phyloP scores from a whole-genome alignment of 495 filamentous ascomycete genomes.

The Aspergillus sclerotioniger region DNA sequence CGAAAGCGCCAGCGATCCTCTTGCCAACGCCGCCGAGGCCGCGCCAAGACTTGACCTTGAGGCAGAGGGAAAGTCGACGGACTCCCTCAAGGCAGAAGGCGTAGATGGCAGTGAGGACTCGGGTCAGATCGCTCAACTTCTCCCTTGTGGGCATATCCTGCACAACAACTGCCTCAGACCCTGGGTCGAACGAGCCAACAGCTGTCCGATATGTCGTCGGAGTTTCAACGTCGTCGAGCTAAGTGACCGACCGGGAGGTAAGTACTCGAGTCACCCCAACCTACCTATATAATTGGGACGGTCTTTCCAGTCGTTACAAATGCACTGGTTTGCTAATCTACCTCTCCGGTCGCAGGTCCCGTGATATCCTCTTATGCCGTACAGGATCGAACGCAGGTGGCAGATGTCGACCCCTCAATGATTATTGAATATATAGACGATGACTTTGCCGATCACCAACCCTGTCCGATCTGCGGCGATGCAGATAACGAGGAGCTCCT shows the following conservation, averaged over 20 bases:
- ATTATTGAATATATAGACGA: slow-evolving; percentile 72
- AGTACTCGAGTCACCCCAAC: slow-evolving; percentile 26
- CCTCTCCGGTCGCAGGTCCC: slow-evolving; percentile 51
- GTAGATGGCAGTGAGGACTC: slow-evolving; percentile 38
- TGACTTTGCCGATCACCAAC: slow-evolving; percentile 57
- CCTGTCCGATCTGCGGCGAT: slow-evolving; percentile 77
- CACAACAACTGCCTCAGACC: slow-evolving; percentile 89
- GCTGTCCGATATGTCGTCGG: slow-evolving; percentile 92
- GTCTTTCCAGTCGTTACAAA: too few species aligned
- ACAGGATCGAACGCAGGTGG: slow-evolving; percentile 83
- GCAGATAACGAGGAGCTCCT: slow-evolving; percentile 75
- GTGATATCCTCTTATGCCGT: slow-evolving; percentile 80
- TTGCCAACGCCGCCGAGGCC: slow-evolving; percentile 42
- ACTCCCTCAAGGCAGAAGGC: slow-evolving; percentile 36
- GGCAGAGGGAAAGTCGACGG: slow-evolving; percentile 31
- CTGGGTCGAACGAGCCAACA: slow-evolving; percentile 95
- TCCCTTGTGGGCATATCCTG: slow-evolving; percentile 81
- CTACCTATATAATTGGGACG: background rate
- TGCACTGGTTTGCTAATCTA: slow-evolving; percentile 7
- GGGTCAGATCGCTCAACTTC: slow-evolving; percentile 59
- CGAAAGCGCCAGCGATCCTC: slow-evolving; percentile 53
- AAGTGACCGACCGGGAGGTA: slow-evolving; percentile 73
- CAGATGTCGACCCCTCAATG: slow-evolving; percentile 80
- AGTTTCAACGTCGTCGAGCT: slow-evolving; percentile 88
- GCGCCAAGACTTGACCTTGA: slow-evolving; percentile 47